Conservation (phyloP, 768 basidiomycete species). For the Gloeostereum incarnatum region DNA sequence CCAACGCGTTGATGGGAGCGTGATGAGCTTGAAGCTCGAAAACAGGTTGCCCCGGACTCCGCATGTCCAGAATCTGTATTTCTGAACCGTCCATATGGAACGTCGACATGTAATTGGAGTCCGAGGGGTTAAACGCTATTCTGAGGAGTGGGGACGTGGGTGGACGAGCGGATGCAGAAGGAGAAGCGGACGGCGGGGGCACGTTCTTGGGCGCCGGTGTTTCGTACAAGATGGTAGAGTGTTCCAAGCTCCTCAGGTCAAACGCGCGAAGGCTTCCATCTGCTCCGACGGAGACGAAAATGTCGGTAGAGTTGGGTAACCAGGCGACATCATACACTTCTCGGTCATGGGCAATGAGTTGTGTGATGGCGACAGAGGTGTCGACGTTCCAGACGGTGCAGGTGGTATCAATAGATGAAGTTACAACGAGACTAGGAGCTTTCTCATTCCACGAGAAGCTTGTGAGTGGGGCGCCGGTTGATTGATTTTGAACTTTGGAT, state of each 20-base stretch:
- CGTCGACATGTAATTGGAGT: constrained; percentile 94
- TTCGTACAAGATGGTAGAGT: constrained; percentile 98
- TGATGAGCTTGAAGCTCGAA: constrained; percentile 85
- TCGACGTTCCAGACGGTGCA: constrained; percentile 99
- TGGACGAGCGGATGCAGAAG: constrained; percentile 54
- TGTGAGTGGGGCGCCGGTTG: constrained; percentile 83
- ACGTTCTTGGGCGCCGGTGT: constrained; percentile 73
- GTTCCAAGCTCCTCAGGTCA: constrained; percentile 92
- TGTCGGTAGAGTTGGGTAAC: constrained; percentile 91
- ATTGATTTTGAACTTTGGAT: constrained; percentile 84
- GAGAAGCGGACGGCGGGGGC: constrained; percentile 46
- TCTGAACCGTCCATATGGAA: constrained; percentile 91
- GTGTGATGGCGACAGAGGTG: constrained; percentile 87
- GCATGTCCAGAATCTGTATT: constrained; percentile 93
- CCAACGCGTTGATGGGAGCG: constrained; percentile 75
- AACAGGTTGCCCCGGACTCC: constrained; percentile 91
- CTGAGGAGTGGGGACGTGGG: constrained; percentile 76
- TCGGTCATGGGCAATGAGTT: constrained; percentile 94
- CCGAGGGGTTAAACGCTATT: constrained; percentile 85
- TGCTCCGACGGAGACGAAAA: constrained; percentile 97
- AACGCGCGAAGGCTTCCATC: constrained; percentile 96
- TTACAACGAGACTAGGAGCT: constrained; percentile 84
- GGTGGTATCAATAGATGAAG: constrained; percentile 96
- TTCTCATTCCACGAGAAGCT: constrained; percentile 98
- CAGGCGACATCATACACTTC: constrained; percentile 98